phyloP scores from a whole-genome alignment of 164 flowering plant species.

The Akebia trifoliata region DNA sequence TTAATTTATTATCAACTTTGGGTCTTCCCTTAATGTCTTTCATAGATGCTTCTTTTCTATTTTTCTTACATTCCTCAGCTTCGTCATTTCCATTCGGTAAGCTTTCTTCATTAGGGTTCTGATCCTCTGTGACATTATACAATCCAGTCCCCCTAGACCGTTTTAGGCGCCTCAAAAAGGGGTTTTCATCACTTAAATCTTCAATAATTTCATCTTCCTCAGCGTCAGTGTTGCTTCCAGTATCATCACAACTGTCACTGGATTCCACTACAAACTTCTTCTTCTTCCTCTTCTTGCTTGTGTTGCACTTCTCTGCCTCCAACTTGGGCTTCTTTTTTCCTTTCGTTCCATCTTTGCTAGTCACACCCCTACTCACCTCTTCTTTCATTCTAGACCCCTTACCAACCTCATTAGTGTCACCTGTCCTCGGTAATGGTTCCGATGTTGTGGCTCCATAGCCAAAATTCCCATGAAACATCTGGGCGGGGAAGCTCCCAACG shows the following conservation, averaged over 20 bases:
- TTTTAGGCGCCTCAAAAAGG: conserved; percentile 20
- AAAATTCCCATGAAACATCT: conserved; percentile 12
- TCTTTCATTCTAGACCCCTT: neutral
- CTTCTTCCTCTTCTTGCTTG: conserved; percentile 37
- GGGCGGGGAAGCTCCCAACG: conserved; percentile 12
- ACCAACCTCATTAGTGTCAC: conserved; percentile 8
- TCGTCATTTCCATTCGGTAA: conserved; percentile 16
- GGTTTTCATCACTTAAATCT: conserved; percentile 44
- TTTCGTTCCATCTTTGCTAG: conserved; percentile 5
- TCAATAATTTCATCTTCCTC: conserved; percentile 31
- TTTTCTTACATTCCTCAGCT: conserved; percentile 3
- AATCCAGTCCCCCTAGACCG: conserved; percentile 24
- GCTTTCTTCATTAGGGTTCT: conserved; percentile 15
- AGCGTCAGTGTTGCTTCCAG: conserved; percentile 6
- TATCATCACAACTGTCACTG: conserved; percentile 42
- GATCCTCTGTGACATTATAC: conserved; percentile 13
- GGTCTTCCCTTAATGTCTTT: conserved; percentile 1
- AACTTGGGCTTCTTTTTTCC: neutral
- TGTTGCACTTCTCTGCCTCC: conserved; percentile 9
- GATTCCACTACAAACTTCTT: conserved; percentile 36
- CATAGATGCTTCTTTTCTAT: conserved; percentile 6
- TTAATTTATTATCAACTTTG: conserved; percentile 4
- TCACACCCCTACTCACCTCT: conserved; percentile 7
- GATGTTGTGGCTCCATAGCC: conserved; percentile 10
- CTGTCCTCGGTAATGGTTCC: conserved; percentile 7